phyloP scores from a whole-genome alignment of 176 grass and related monocot genomes.

The Ananas comosus region DNA sequence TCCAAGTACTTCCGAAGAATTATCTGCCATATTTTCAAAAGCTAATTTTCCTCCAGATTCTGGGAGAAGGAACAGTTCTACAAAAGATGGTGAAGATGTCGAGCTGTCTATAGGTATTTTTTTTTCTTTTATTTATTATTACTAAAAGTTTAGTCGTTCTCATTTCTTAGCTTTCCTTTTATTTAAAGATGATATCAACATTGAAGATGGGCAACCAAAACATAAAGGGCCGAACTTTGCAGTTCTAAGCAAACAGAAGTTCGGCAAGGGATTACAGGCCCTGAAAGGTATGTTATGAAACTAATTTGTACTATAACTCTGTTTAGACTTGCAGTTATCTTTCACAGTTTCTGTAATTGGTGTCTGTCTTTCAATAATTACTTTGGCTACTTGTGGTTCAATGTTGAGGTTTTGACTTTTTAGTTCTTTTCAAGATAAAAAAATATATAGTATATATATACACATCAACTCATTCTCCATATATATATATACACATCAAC shows the following conservation, averaged over 20 bases:
- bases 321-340: conserved; percentile 8
- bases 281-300: conserved; percentile 56
- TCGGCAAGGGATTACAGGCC: conserved; percentile 66
- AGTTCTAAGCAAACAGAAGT: conserved; percentile 66
- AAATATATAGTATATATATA: not conserved
- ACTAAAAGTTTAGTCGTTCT: not conserved
- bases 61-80: conserved; percentile 45
- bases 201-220: conserved; percentile 64
- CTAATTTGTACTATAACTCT: conserved; percentile 8
- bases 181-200: conserved; percentile 73
- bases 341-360: not conserved
- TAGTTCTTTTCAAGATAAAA: not conserved
- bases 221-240: conserved; percentile 71
- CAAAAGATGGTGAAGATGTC: conserved; percentile 42
- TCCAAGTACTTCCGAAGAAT: conserved; percentile 41
- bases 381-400: not conserved
- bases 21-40: conserved; percentile 61
- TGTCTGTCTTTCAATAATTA: not conserved
- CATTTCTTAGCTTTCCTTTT: conserved; percentile 16
- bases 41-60: conserved; percentile 42
- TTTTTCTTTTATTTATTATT: conserved; percentile 1
- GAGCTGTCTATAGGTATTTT: conserved; percentile 73
- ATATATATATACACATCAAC: not conserved
- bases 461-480: too few species aligned
- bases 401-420: not conserved